Conservation (phyloP, 257 asterid genomes). For the Ilex asprella region DNA sequence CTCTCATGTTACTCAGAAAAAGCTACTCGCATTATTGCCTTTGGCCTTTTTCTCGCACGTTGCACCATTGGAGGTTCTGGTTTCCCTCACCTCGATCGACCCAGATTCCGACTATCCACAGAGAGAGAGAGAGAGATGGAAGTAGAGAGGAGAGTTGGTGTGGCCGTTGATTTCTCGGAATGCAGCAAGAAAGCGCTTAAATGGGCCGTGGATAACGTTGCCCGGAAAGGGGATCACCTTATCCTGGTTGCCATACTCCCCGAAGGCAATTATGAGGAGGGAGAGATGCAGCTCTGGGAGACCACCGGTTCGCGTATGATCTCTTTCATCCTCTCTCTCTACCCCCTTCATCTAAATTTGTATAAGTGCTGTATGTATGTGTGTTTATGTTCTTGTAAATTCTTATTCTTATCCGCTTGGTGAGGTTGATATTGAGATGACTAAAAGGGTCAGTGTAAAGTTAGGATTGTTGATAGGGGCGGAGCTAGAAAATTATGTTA, state of each 20-base stretch:
- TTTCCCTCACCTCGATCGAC: not conserved
- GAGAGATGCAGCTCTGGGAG: constrained; percentile 96
- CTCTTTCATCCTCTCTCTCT: not conserved
- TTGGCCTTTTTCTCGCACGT: not conserved
- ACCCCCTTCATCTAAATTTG: not conserved
- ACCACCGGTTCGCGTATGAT: constrained; percentile 89
- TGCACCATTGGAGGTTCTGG: not conserved
- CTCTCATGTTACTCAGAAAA: too few relatives aligned
- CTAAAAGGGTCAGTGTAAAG: too few relatives aligned
- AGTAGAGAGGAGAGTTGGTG: constrained; percentile 59
- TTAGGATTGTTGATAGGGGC: too few relatives aligned
- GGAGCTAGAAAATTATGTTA: too few relatives aligned
- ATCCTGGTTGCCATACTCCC: constrained; percentile 62
- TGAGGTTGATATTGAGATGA: too few relatives aligned
- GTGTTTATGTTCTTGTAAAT: too few relatives aligned
- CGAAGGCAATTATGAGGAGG: constrained; percentile 55
- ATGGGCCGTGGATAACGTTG: constrained; percentile 68
- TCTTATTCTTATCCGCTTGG: too few relatives aligned
- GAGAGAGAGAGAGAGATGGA: constrained; percentile 34
- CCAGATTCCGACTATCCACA: not conserved
- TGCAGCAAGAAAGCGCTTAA: constrained; percentile 69
- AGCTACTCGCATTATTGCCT: not conserved
- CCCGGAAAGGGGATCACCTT: constrained; percentile 66
- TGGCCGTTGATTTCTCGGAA: constrained; percentile 79
- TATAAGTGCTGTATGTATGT: not conserved